A percentile compares a stretch with the other conserved stretches of the same genome.
phyloP scores from a whole-genome alignment of 768 basidiomycete genomes.

The Boletus huronensis region DNA sequence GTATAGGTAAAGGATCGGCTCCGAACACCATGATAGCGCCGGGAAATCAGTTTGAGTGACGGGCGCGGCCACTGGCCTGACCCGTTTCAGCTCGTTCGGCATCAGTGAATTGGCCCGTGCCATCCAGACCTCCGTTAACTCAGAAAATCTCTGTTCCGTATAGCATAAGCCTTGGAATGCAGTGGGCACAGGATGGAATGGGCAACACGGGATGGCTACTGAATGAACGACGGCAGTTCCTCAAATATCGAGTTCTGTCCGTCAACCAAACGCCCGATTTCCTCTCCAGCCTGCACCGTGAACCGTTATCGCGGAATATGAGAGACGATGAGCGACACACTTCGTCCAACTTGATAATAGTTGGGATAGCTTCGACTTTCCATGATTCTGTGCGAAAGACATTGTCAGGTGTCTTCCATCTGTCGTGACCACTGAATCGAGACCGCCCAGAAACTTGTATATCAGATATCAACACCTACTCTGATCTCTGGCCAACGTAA shows the following conservation, averaged over 20 bases:
- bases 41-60: background rate
- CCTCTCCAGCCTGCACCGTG: slow-evolving; percentile 21
- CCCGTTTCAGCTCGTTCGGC: background rate
- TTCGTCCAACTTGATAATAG: slow-evolving; percentile 57
- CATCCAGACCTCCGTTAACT: background rate
- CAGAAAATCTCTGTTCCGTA: background rate
- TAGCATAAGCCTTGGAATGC: background rate
- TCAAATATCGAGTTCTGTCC: slow-evolving; percentile 22
- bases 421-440: slow-evolving; percentile 26
- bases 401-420: slow-evolving; percentile 65
- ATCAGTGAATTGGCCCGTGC: background rate
- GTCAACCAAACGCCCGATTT: slow-evolving; percentile 30
- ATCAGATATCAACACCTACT: slow-evolving; percentile 42
- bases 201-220: slow-evolving; percentile 1
- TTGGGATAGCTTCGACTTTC: slow-evolving; percentile 58
- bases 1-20: background rate
- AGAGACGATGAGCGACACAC: slow-evolving; percentile 37
- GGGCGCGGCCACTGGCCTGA: background rate
- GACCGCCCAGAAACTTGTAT: background rate
- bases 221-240: slow-evolving; percentile 20
- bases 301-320: background rate
- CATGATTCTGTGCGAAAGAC: slow-evolving; percentile 61
- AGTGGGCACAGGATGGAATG: slow-evolving; percentile 5
- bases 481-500: slow-evolving; percentile 61
- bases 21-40: background rate